These are phyloP conservation scores for Neoconidiobolus thromboides DNA, from an alignment of 371 early-diverging fungal species.

Conservation along the genomic window DNA sequence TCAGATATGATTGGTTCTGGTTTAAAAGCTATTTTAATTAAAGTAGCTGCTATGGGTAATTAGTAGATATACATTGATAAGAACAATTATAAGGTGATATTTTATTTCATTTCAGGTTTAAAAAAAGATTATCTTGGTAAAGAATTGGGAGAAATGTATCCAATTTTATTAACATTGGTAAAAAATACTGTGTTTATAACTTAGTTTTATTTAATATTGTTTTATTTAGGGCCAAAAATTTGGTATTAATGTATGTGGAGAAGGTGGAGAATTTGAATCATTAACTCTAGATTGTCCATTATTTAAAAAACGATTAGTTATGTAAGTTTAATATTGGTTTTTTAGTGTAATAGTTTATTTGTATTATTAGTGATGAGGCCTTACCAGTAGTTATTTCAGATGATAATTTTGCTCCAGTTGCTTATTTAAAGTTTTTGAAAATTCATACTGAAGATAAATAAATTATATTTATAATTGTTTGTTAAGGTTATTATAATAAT, in stretches of 20 bases:
- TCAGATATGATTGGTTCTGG: constrained; percentile 80
- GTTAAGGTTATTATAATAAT: too few species aligned
- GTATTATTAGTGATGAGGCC: constrained; percentile 19
- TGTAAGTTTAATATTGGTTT: constrained; percentile 19
- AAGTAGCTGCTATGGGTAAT: constrained; percentile 81
- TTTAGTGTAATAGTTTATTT: neutral
- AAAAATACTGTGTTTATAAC: neutral
- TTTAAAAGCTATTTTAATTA: constrained; percentile 76
- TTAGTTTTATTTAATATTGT: neutral
- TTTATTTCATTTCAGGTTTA: constrained; percentile 16
- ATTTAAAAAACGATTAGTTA: constrained; percentile 59
- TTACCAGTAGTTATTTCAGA: constrained; percentile 58
- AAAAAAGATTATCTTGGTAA: constrained; percentile 54
- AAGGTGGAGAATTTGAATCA: constrained; percentile 99
- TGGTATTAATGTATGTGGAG: constrained; percentile 91
- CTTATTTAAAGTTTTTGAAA: constrained; percentile 45
- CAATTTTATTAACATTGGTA: constrained; percentile 46
- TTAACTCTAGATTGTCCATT: constrained; percentile 92
- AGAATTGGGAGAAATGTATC: constrained; percentile 56
- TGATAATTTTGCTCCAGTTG: constrained; percentile 67
- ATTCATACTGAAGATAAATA: constrained; percentile 35
- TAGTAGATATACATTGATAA: too few species aligned
- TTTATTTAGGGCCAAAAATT: constrained; percentile 39
- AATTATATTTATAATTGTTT: neutral
- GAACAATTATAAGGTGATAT: neutral